Conservation (phyloP, 2,329 filamentous ascomycete genomes). For the Paramyrothecium sp. region DNA sequence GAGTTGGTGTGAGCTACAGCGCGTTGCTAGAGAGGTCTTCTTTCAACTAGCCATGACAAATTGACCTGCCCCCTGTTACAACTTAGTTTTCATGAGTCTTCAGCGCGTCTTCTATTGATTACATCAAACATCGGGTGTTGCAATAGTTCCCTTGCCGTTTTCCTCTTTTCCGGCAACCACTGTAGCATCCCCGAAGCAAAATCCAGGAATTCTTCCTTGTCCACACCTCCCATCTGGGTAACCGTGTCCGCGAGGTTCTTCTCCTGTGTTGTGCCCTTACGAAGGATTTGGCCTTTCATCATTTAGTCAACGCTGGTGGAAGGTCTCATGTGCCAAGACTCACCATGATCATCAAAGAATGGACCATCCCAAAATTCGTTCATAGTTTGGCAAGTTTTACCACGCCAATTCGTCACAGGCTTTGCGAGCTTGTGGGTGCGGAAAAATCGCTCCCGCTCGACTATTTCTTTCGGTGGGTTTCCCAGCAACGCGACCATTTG, state of each 20-base stretch:
- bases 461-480: conserved; percentile 9
- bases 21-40: no score
- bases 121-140: conserved; percentile 18
- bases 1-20: no score
- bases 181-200: conserved; percentile 19
- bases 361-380: conserved; percentile 18
- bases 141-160: conserved; percentile 18
- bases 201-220: conserved; percentile 19
- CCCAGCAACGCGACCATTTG: conserved; percentile 15
- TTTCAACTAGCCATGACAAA: no score
- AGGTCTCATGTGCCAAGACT: background rate
- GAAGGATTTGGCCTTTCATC: conserved; percentile 6
- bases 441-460: conserved; percentile 13
- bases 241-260: conserved; percentile 11
- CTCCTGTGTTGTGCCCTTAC: conserved; percentile 7
- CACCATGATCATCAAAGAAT: conserved; percentile 14
- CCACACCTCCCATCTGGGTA: conserved; percentile 13
- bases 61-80: no score
- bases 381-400: conserved; percentile 11
- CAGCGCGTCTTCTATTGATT: no score
- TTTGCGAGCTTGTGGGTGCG: conserved; percentile 6
- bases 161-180: conserved; percentile 21
- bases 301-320: background rate
- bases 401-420: background rate
- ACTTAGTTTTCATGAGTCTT: no score